phyloP scores from a whole-genome alignment of 257 asterid genomes.

The Solanum appendiculatum region DNA sequence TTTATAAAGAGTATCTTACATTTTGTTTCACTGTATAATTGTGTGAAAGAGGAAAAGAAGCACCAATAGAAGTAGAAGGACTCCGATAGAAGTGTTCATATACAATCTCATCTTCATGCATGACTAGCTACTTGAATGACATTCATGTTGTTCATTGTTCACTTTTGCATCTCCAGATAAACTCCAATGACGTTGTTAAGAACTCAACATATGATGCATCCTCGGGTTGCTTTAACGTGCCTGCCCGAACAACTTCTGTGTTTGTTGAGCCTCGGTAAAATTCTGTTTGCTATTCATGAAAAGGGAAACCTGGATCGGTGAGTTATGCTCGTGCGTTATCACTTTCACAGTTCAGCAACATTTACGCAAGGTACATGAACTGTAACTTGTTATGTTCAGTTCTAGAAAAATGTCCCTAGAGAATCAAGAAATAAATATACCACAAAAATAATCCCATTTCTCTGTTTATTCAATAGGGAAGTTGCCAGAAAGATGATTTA shows the following conservation, averaged over 20 bases:
- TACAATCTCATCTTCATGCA: not conserved
- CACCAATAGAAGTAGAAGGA: not conserved
- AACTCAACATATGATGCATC: slow-evolving; percentile 51
- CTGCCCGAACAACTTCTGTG: slow-evolving; percentile 70
- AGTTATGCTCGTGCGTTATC: not conserved
- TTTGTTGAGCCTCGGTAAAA: slow-evolving; percentile 46
- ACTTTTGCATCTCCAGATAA: slow-evolving; percentile 35
- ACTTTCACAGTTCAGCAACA: not conserved
- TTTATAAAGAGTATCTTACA: not conserved
- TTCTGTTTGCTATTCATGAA: not conserved
- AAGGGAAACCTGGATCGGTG: not conserved
- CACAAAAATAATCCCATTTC: not conserved
- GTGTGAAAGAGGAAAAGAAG: not conserved
- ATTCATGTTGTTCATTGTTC: not conserved
- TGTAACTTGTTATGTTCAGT: not conserved
- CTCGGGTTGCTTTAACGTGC: slow-evolving; percentile 61
- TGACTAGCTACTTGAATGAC: not conserved
- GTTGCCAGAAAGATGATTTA: not conserved
- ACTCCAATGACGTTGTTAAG: slow-evolving; percentile 50
- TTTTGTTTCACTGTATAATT: not conserved
- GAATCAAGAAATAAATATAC: not conserved
- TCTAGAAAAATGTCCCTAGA: not conserved
- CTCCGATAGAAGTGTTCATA: not conserved
- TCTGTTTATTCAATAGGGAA: not conserved
- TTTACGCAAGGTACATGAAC: not conserved